phyloP scores from a whole-genome alignment of 305 asterid species.

The Rubia tinctorum region DNA sequence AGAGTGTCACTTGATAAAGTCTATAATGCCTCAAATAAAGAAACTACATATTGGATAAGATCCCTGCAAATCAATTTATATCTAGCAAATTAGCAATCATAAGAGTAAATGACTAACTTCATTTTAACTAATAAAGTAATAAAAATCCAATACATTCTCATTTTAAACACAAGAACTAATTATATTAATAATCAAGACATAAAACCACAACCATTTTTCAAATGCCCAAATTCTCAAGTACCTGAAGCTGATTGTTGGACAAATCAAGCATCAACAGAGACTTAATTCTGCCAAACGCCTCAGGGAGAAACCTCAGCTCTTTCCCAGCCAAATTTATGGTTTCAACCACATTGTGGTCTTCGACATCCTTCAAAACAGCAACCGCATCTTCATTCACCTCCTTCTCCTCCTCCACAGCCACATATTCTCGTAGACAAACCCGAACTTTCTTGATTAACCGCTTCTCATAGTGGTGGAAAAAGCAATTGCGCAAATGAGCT shows the following conservation, averaged over 20 bases:
- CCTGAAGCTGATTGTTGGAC: conserved; percentile 76
- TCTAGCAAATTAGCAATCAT: neutral
- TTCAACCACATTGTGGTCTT: conserved; percentile 36
- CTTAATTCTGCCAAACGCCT: conserved; percentile 64
- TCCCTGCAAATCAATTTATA: neutral
- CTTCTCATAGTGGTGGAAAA: too few relatives aligned
- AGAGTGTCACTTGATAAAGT: neutral
- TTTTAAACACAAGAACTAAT: neutral
- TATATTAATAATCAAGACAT: neutral
- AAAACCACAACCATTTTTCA: neutral
- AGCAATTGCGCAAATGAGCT: too few relatives aligned
- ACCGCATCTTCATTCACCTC: conserved; percentile 63
- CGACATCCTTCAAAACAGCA: conserved; percentile 21
- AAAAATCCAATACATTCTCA: neutral
- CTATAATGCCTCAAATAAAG: neutral
- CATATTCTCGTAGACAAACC: too few relatives aligned
- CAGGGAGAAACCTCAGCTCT: conserved; percentile 63
- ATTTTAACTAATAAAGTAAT: neutral
- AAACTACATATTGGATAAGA: neutral
- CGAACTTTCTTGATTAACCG: too few relatives aligned
- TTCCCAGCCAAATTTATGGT: conserved; percentile 58
- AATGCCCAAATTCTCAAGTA: conserved; percentile 12
- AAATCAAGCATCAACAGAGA: conserved; percentile 59
- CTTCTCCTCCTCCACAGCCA: conserved; percentile 30
- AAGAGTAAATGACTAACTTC: neutral